phyloP scores from a whole-genome alignment of 192 early-diverging fungal genomes.

The Backusella tarrabulga region DNA sequence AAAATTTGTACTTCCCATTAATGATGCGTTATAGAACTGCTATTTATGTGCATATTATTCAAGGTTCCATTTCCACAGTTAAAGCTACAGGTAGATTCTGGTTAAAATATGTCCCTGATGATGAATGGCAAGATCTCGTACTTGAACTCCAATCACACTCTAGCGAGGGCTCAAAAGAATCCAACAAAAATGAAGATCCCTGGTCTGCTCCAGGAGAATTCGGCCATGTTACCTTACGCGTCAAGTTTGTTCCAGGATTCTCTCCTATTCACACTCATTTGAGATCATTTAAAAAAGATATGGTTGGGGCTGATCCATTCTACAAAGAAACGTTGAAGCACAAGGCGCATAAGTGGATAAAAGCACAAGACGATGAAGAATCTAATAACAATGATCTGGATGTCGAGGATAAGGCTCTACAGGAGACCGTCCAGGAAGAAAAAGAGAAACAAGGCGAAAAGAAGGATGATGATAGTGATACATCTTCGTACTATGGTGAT shows the following conservation, averaged over 20 bases:
- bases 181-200: constrained; percentile 22
- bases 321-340: constrained; percentile 13
- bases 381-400: background rate
- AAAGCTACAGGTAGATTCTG: constrained; percentile 20
- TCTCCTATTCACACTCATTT: constrained; percentile 24
- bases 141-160: constrained; percentile 11
- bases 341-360: constrained; percentile 21
- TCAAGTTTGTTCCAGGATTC: constrained; percentile 27
- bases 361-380: background rate
- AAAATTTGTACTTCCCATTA: constrained; percentile 22
- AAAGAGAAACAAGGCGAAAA: background rate
- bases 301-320: constrained; percentile 31
- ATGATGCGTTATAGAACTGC: constrained; percentile 32
- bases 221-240: constrained; percentile 12
- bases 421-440: background rate
- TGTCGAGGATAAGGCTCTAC: background rate
- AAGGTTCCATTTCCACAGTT: background rate
- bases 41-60: constrained; percentile 15
- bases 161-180: constrained; percentile 14
- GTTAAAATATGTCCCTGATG: constrained; percentile 14
- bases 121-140: constrained; percentile 16
- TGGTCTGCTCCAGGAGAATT: constrained; percentile 15
- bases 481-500: constrained; percentile 8
- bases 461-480: constrained; percentile 4
- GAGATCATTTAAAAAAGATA: constrained; percentile 18